A percentile compares a stretch with the other conserved stretches of the same genome.
Evolutionary conservation across 1,284 basidiomycete genomes (phyloP).

Genomic region (Papiliotrema flavescens): DNA sequence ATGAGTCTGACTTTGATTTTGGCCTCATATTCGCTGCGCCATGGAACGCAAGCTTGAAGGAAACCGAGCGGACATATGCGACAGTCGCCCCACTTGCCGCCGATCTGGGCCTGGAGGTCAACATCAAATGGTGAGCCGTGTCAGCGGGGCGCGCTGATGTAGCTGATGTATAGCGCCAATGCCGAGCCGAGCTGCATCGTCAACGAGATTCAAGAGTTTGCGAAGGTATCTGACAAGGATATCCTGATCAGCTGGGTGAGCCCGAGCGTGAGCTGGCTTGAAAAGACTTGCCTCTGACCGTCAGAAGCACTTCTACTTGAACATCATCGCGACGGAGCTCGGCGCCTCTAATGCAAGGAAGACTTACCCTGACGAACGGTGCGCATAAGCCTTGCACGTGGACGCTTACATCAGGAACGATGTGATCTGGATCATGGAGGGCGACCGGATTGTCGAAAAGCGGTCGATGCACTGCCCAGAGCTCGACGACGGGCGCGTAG

Average conservation of each 20-base stretch:
- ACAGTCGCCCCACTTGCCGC: conserved; percentile 25
- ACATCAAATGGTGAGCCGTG: conserved; percentile 16
- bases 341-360: conserved; percentile 20
- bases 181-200: conserved; percentile 15
- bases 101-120: conserved; percentile 20
- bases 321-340: conserved; percentile 21
- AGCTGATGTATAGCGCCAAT: conserved; percentile 13
- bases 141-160: not conserved
- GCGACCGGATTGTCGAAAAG: conserved; percentile 20
- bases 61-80: conserved; percentile 26
- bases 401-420: conserved; percentile 17
- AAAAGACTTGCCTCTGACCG: not conserved
- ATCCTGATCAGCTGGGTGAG: conserved; percentile 25
- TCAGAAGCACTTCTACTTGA: conserved; percentile 27
- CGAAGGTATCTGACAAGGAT: conserved; percentile 10
- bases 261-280: not conserved
- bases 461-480: conserved; percentile 26
- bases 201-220: conserved; percentile 13
- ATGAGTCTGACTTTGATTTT: conserved; percentile 24
- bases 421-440: conserved; percentile 28
- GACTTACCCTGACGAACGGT: conserved; percentile 26
- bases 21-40: conserved; percentile 29
- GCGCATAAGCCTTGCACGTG: conserved; percentile 4
- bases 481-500: conserved; percentile 21
- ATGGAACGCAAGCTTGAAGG: conserved; percentile 8